A percentile compares a stretch with the other conserved stretches of the same genome.
phyloP scores from a whole-genome alignment of 2,329 filamentous ascomycete species.

The Seiridium unicorne region DNA sequence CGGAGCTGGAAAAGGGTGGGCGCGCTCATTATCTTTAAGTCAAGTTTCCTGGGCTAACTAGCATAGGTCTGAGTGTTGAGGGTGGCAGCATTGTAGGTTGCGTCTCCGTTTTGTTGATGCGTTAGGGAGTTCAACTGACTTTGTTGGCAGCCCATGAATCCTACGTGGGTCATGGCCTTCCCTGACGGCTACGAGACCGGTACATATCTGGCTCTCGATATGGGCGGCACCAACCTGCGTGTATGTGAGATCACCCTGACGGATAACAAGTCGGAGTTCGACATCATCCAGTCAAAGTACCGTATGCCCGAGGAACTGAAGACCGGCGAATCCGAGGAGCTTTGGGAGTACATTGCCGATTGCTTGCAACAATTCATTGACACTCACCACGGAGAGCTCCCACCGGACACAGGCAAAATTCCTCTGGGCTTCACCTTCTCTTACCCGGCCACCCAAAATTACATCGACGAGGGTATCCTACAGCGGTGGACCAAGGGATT shows the following conservation, averaged over 20 bases:
- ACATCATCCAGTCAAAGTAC: slow-evolving; percentile 96
- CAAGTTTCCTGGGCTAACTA: slow-evolving; percentile 11
- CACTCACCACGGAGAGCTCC: slow-evolving; percentile 71
- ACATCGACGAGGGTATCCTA: slow-evolving; percentile 87
- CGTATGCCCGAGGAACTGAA: slow-evolving; percentile 92
- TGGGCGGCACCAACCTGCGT: slow-evolving; percentile 94
- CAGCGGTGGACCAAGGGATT: slow-evolving; percentile 98
- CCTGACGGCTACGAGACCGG: slow-evolving; percentile 86
- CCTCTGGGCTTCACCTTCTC: slow-evolving; percentile 95
- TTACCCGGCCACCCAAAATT: slow-evolving; percentile 89
- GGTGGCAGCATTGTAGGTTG: slow-evolving; percentile 85
- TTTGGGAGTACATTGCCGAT: slow-evolving; percentile 95
- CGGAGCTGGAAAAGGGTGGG: slow-evolving; percentile 80
- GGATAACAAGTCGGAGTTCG: slow-evolving; percentile 84
- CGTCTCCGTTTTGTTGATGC: no score
- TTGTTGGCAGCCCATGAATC: slow-evolving; percentile 80
- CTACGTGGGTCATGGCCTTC: slow-evolving; percentile 91
- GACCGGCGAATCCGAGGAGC: slow-evolving; percentile 76
- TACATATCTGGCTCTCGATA: slow-evolving; percentile 85
- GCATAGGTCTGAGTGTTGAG: slow-evolving; percentile 75
- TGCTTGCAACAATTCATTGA: slow-evolving; percentile 89
- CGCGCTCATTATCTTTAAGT: slow-evolving; percentile 14
- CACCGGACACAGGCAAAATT: slow-evolving; percentile 53
- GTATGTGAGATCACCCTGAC: slow-evolving; percentile 91
- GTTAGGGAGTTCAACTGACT: slow-evolving; percentile 6